Conservation (phyloP, 306 rosid species). For the Cotoneaster glaucophyllus region DNA sequence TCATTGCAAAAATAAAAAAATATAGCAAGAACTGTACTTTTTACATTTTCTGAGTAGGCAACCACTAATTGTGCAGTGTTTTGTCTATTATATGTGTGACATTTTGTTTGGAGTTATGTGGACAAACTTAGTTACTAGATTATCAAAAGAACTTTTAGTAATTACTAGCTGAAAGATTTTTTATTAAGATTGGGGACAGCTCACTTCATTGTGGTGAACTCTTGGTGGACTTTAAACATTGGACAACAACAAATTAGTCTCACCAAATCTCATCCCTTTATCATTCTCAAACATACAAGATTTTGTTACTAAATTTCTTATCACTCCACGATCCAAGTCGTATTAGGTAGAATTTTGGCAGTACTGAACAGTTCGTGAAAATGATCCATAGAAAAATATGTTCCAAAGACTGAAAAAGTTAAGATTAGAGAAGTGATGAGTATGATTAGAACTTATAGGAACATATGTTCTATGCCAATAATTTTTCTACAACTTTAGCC, state of each 20-base stretch:
- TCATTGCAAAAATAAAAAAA: neutral
- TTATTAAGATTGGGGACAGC: neutral
- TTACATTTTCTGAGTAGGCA: neutral
- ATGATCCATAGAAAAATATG: neutral
- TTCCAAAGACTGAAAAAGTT: neutral
- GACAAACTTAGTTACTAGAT: neutral
- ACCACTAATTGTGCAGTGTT: neutral
- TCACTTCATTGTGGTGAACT: neutral
- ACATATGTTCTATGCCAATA: neutral
- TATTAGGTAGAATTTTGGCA: neutral
- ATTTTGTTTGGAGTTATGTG: neutral
- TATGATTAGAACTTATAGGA: too few species aligned
- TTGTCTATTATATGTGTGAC: neutral
- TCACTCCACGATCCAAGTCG: neutral
- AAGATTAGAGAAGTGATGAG: neutral
- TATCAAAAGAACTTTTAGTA: neutral
- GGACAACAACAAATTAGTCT: neutral
- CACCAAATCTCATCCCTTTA: neutral
- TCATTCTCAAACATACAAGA: neutral
- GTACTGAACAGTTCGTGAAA: too few species aligned
- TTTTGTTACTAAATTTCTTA: neutral
- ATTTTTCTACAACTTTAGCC: too few species aligned
- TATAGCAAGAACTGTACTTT: neutral
- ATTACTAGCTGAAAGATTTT: neutral
- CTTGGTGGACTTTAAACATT: neutral